Evolutionary conservation across 2,329 filamentous ascomycete species (phyloP).

Genomic region (Drechslera avenae): DNA sequence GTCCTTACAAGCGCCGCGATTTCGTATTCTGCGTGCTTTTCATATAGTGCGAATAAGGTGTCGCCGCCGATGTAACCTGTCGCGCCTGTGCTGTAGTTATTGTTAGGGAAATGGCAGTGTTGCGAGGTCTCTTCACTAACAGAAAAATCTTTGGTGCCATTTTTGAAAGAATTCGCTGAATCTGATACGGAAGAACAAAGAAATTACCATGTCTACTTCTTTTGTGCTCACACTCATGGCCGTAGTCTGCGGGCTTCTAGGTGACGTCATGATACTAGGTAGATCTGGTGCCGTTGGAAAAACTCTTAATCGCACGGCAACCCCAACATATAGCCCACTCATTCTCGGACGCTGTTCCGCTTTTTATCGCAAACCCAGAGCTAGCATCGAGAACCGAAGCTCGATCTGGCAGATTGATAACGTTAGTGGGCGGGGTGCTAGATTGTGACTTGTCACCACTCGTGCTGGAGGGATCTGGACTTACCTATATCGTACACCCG

Average conservation of each 20-base stretch:
- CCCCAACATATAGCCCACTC: not conserved
- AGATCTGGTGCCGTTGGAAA: slow-evolving; percentile 1
- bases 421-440: no score
- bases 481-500: no score
- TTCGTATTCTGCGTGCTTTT: slow-evolving; percentile 54
- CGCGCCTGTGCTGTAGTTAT: slow-evolving; percentile 26
- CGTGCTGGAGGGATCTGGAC: no score
- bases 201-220: not conserved
- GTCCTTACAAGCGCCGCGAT: slow-evolving; percentile 52
- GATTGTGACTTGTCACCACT: no score
- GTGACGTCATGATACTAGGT: slow-evolving; percentile 8
- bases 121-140: slow-evolving; percentile 7
- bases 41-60: slow-evolving; percentile 50
- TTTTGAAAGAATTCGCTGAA: not conserved
- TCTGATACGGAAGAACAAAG: no score
- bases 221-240: not conserved
- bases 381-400: not conserved
- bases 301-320: slow-evolving; percentile 5
- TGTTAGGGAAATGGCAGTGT: not conserved
- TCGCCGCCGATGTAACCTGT: slow-evolving; percentile 48
- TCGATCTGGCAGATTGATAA: no score
- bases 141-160: slow-evolving; percentile 36
- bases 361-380: not conserved
- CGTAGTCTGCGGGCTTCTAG: not conserved
- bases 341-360: no score